These are phyloP conservation scores for Mycena belliarum DNA, from an alignment of 768 basidiomycete species.

Conservation along the genomic window DNA sequence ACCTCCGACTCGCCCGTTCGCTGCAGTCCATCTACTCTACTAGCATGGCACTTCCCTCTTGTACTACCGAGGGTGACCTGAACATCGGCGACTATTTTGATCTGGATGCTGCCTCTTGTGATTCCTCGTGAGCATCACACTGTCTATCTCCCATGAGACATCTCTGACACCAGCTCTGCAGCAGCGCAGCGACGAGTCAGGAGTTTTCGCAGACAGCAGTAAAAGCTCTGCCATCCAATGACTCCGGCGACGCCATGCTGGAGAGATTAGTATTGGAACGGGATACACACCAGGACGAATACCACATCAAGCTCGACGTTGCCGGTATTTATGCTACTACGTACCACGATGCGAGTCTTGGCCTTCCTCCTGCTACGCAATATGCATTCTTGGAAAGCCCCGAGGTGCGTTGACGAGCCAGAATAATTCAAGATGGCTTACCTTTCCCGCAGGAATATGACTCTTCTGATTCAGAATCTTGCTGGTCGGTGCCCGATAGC, in stretches of 20 bases:
- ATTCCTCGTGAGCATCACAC: conserved; percentile 2
- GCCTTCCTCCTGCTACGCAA: not conserved
- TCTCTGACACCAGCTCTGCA: not conserved
- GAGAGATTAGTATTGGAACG: not conserved
- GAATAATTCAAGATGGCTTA: not conserved
- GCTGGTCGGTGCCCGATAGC: conserved; percentile 1
- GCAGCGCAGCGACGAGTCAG: not conserved
- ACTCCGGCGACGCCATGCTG: not conserved
- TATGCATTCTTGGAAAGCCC: not conserved
- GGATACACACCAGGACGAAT: not conserved
- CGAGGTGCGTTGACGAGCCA: no score
- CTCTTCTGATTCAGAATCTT: conserved; percentile 8
- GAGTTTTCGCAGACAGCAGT: not conserved
- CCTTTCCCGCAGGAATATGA: not conserved
- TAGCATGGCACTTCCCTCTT: not conserved
- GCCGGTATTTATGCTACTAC: not conserved
- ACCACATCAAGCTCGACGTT: not conserved
- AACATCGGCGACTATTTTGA: conserved; percentile 9
- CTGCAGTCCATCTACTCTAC: not conserved
- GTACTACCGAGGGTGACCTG: not conserved
- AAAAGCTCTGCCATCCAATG: not conserved
- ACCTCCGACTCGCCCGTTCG: not conserved
- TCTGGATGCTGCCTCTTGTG: conserved; percentile 14
- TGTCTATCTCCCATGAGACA: not conserved
- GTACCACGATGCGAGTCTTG: not conserved